Conservation (phyloP, 2,329 filamentous ascomycete genomes). For the Colletotrichum sojae region DNA sequence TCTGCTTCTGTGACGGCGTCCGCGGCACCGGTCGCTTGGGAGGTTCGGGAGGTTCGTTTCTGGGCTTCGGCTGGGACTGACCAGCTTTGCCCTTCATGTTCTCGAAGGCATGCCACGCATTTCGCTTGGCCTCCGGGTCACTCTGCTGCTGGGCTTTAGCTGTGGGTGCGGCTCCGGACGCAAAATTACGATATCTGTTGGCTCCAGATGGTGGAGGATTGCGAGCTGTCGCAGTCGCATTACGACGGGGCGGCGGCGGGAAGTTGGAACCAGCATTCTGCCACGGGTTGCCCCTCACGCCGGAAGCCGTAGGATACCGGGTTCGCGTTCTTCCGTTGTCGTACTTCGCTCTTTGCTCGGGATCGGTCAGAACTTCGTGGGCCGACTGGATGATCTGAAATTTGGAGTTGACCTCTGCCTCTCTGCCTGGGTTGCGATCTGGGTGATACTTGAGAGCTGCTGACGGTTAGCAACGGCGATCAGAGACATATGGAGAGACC, state of each 20-base stretch:
- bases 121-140: conserved; percentile 56
- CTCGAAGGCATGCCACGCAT: conserved; percentile 59
- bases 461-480: conserved; percentile 44
- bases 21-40: conserved; percentile 59
- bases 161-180: conserved; percentile 58
- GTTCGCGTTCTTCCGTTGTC: conserved; percentile 61
- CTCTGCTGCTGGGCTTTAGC: conserved; percentile 54
- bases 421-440: conserved; percentile 88
- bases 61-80: conserved; percentile 47
- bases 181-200: conserved; percentile 61
- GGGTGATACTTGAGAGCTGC: conserved; percentile 88
- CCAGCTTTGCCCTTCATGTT: conserved; percentile 56
- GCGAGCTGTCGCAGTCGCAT: conserved; percentile 49
- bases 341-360: conserved; percentile 65
- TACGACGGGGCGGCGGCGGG: conserved; percentile 64
- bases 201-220: conserved; percentile 54
- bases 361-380: conserved; percentile 78
- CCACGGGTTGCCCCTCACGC: conserved; percentile 72
- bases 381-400: conserved; percentile 91
- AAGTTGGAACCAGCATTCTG: conserved; percentile 63
- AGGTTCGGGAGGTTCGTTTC: conserved; percentile 47
- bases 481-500: conserved; percentile 14
- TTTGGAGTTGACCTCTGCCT: conserved; percentile 83
- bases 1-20: conserved; percentile 67
- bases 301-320: conserved; percentile 64